phyloP scores from a whole-genome alignment of 768 basidiomycete species.

The Candolleomyces efflorescens region DNA sequence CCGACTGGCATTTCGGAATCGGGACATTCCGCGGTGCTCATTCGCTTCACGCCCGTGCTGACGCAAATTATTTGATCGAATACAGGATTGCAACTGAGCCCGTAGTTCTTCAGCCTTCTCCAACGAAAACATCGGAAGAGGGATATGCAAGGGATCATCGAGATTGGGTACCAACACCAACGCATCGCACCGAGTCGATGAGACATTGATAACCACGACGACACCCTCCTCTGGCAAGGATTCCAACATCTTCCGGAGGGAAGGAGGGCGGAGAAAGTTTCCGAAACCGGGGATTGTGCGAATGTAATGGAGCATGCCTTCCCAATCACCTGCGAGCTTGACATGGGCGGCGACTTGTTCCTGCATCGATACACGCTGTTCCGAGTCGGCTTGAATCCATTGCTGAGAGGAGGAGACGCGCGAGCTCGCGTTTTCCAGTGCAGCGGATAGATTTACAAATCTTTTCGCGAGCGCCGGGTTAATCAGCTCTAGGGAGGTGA shows the following conservation, averaged over 20 bases:
- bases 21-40: neutral
- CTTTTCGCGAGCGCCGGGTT: neutral
- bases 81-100: neutral
- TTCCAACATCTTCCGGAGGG: neutral
- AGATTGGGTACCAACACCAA: neutral
- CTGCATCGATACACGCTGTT: neutral
- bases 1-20: neutral
- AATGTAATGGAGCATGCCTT: constrained; percentile 12
- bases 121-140: constrained; percentile 7
- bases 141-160: neutral
- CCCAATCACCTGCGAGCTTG: constrained; percentile 16
- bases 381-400: neutral
- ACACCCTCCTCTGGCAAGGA: neutral
- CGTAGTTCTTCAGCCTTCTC: constrained; percentile 5
- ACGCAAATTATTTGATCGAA: neutral
- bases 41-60: neutral
- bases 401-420: neutral
- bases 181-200: neutral
- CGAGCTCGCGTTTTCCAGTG: neutral
- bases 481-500: neutral
- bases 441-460: neutral
- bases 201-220: neutral
- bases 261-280: constrained; percentile 13
- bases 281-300: constrained; percentile 16
- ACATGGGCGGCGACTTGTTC: constrained; percentile 6